Conservation (phyloP, 2,329 filamentous ascomycete species). For the Coniella lustricola region DNA sequence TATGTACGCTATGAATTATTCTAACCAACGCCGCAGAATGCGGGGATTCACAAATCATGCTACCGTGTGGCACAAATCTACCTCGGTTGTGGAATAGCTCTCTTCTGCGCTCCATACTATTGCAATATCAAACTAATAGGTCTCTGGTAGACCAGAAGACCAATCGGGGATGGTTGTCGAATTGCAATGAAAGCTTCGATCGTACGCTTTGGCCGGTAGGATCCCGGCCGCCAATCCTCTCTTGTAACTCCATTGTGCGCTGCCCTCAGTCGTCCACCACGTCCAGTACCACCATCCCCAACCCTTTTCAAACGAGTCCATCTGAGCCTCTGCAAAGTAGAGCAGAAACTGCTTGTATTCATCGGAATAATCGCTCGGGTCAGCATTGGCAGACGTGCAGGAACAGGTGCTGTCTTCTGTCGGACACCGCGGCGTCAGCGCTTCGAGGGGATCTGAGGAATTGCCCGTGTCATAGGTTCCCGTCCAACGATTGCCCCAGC, state of each 20-base stretch:
- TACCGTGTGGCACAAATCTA: too few relatives aligned
- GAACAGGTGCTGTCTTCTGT: conserved; percentile 57
- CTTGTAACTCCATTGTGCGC: conserved; percentile 89
- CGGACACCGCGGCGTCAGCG: conserved; percentile 70
- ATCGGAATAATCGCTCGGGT: conserved; percentile 57
- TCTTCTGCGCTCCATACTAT: too few relatives aligned
- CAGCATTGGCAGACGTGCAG: conserved; percentile 70
- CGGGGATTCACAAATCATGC: too few relatives aligned
- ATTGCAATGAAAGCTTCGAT: conserved; percentile 63
- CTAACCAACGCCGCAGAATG: too few relatives aligned
- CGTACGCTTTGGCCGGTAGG: conserved; percentile 67
- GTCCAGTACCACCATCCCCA: conserved; percentile 99
- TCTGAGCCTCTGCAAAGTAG: conserved; percentile 93
- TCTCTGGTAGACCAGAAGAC: conserved; percentile 47
- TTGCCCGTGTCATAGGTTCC: conserved; percentile 72
- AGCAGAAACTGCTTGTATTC: conserved; percentile 79
- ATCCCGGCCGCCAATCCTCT: conserved; percentile 70
- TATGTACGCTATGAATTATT: too few relatives aligned
- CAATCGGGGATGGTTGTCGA: conserved; percentile 39
- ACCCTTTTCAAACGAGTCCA: conserved; percentile 85
- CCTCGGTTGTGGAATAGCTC: too few relatives aligned
- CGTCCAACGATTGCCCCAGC: conserved; percentile 83
- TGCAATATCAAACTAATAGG: conserved; percentile 31
- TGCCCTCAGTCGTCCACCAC: conserved; percentile 37
- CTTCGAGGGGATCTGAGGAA: conserved; percentile 39